These are phyloP conservation scores for Linnemannia schmuckeri DNA, from an alignment of 192 early-diverging fungal species.

Conservation along the genomic window DNA sequence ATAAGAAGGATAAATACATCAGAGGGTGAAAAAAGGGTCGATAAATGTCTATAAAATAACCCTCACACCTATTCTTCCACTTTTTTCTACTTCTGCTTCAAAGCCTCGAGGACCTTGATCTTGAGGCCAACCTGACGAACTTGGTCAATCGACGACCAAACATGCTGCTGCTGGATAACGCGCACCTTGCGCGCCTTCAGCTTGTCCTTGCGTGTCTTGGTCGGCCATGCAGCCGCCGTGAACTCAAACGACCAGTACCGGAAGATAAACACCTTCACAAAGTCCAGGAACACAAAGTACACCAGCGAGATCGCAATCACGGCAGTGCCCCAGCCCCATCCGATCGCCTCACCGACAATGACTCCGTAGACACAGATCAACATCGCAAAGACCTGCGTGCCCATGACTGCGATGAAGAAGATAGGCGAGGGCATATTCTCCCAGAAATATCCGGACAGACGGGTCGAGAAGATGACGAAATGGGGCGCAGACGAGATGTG, in stretches of 20 bases:
- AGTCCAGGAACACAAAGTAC: slow-evolving; percentile 89
- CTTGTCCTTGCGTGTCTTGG: slow-evolving; percentile 70
- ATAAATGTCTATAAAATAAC: not conserved
- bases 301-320: slow-evolving; percentile 83
- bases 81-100: slow-evolving; percentile 7
- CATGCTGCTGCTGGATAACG: slow-evolving; percentile 60
- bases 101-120: slow-evolving; percentile 51
- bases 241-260: slow-evolving; percentile 90
- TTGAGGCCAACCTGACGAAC: slow-evolving; percentile 56
- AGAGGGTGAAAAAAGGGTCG: not conserved
- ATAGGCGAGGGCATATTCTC: slow-evolving; percentile 84
- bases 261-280: slow-evolving; percentile 93
- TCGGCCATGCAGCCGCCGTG: slow-evolving; percentile 88
- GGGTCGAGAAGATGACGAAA: slow-evolving; percentile 96
- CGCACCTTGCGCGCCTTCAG: slow-evolving; percentile 67
- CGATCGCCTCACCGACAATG: slow-evolving; percentile 75
- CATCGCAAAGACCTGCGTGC: slow-evolving; percentile 93
- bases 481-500: slow-evolving; percentile 92
- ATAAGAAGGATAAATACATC: not conserved
- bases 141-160: slow-evolving; percentile 58
- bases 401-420: slow-evolving; percentile 86
- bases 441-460: slow-evolving; percentile 89
- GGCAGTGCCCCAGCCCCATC: slow-evolving; percentile 79
- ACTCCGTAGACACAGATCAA: slow-evolving; percentile 79
- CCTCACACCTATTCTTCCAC: not conserved